Conservation (phyloP, 108 stramenopile species). For the Cylindrotheca closterium region DNA sequence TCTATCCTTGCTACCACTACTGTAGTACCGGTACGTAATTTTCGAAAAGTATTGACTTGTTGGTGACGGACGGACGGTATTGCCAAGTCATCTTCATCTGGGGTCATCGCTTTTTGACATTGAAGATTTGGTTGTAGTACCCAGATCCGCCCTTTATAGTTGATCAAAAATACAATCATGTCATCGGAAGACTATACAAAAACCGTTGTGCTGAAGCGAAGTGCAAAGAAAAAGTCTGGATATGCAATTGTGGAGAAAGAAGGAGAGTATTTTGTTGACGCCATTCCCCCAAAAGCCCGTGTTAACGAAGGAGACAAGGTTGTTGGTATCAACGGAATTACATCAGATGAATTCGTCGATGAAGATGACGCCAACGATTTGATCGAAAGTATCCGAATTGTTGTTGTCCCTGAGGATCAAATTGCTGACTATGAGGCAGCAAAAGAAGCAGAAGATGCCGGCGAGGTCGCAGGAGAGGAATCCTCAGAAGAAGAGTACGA, state of each 20-base stretch:
- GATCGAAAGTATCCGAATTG: conserved; percentile 36
- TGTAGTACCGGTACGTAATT: too few relatives aligned
- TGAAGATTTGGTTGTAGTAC: too few relatives aligned
- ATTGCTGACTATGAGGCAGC: conserved; percentile 30
- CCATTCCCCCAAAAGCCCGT: conserved; percentile 26
- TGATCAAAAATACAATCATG: conserved; percentile 5
- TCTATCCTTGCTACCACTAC: too few relatives aligned
- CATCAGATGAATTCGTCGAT: conserved; percentile 28
- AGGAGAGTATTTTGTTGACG: conserved; percentile 20
- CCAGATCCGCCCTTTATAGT: too few relatives aligned
- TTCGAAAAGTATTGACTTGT: too few relatives aligned
- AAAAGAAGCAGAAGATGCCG: conserved; percentile 10
- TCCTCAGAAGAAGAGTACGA: background rate
- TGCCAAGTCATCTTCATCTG: too few relatives aligned
- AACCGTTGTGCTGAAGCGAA: conserved; percentile 22
- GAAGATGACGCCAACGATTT: conserved; percentile 38
- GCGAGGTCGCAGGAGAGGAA: background rate
- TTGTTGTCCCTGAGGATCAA: conserved; percentile 30
- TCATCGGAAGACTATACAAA: conserved; percentile 31
- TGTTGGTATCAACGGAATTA: conserved; percentile 31
- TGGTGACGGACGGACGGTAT: too few relatives aligned
- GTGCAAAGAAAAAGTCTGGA: conserved; percentile 41
- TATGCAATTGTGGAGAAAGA: conserved; percentile 24
- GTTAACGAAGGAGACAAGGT: conserved; percentile 25
- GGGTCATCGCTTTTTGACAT: too few relatives aligned